phyloP scores from a whole-genome alignment of 441 rosid species.

The Populus trichocarpa region DNA sequence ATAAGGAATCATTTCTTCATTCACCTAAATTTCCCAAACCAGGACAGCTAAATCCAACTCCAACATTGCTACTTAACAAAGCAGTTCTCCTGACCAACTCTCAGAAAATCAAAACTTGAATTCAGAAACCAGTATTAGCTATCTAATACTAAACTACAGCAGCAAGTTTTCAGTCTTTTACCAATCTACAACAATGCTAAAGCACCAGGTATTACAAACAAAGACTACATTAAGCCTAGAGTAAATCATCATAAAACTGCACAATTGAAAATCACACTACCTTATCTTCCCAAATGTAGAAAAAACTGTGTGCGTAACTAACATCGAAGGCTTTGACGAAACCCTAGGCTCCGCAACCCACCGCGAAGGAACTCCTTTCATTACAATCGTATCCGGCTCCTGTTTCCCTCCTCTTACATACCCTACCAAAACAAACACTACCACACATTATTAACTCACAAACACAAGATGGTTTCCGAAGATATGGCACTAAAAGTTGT shows the following conservation, averaged over 20 bases:
- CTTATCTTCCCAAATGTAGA: conserved; percentile 85
- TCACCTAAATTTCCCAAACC: background rate
- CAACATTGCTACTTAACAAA: background rate
- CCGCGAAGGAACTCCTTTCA: conserved; percentile 81
- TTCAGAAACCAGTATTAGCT: background rate
- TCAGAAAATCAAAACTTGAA: background rate
- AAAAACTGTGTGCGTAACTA: conserved; percentile 86
- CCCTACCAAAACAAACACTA: conserved; percentile 34
- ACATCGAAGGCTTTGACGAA: conserved; percentile 87
- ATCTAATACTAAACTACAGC: background rate
- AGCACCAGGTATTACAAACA: background rate
- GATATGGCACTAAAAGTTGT: background rate
- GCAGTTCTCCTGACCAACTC: background rate
- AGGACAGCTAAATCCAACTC: background rate
- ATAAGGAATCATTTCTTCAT: background rate
- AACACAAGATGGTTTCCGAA: background rate
- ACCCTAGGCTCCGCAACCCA: conserved; percentile 97
- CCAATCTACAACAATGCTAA: background rate
- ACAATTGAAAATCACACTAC: conserved; percentile 25
- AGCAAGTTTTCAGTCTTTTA: background rate
- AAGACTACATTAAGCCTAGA: background rate
- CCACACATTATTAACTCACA: background rate
- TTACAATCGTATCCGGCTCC: conserved; percentile 73
- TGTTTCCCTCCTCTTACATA: conserved; percentile 54
- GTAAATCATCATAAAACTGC: background rate